Base-by-base conservation (phyloP, 257 asterid species). In the Solanum stenotomum region DNA sequence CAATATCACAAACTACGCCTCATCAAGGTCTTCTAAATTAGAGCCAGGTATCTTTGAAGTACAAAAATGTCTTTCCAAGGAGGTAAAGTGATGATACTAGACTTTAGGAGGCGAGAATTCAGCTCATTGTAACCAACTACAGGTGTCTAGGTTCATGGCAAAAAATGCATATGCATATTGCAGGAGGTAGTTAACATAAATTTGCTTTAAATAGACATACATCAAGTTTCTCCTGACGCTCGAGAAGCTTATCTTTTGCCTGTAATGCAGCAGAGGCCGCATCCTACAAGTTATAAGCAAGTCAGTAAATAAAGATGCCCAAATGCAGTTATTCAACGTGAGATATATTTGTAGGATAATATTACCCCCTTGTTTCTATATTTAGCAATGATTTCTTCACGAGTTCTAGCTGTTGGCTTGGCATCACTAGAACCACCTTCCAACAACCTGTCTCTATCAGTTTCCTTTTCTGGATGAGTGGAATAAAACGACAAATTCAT, bases 341-440 rank as follows among this genome's bases (percentile, higher is more conserved):
- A 78, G 79, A 88, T 88, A 59, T 86, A 87, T 75, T 77, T 35
- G 72, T 68, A 68, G 88, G 76, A 37, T 72, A 90, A 70, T 52
- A 38, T 89, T 92, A 97, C 99, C 94, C 96, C 98, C 0, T 96
- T 75, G 87, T 91, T 89, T 90, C 98, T 91, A 90, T 97, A 97
- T 92, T 97, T 96, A 29, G 99, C 98, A 87, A 97, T 93, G 91
- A 97, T 97, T 93, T 97, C 99, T 91, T 96, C 99, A 67, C 93
- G 94, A 10, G 98, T 96, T 89, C 99, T 91, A 40, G 31, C 79
- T 87, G 85, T 95, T 86, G 99, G 98, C 91, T 96, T 88, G 52
- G 91, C 78, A 84, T 92, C 95, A 87, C 91, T 70, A 27, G 95
- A 90, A 86, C 94, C 90, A 86, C 96, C 99, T 93, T 95, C 97